These are phyloP conservation scores for Phytopythium montanum DNA, from an alignment of 352 stramenopile species.

Conservation along the genomic window DNA sequence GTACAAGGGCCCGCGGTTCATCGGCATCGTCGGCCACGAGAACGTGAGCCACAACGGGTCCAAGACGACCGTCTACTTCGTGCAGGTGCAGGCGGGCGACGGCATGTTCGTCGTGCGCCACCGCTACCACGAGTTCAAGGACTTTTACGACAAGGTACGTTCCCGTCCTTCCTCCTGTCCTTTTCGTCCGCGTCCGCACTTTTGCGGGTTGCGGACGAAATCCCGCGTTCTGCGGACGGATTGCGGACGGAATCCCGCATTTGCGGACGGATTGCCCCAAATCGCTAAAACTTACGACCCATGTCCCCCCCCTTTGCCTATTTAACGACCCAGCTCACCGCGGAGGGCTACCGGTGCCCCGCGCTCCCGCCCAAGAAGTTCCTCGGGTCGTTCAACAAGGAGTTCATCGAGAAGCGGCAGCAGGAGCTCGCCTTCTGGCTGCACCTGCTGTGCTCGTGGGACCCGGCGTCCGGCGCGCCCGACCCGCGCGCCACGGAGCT, in stretches of 20 bases:
- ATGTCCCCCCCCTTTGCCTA: conserved; percentile 35
- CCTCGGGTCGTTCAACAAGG: conserved; percentile 85
- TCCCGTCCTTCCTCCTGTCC: too few relatives aligned
- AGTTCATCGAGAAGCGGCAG: conserved; percentile 89
- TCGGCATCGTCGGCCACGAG: conserved; percentile 85
- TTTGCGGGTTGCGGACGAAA: too few relatives aligned
- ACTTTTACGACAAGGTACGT: conserved; percentile 81
- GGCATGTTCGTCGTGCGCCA: conserved; percentile 81
- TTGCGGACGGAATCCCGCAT: too few relatives aligned
- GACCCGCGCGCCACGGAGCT: conserved; percentile 70
- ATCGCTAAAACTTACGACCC: neutral
- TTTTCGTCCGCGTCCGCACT: too few relatives aligned
- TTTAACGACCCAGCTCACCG: conserved; percentile 69
- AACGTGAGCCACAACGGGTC: conserved; percentile 84
- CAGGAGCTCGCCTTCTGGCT: conserved; percentile 87
- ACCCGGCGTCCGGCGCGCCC: conserved; percentile 49
- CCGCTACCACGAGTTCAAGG: conserved; percentile 88
- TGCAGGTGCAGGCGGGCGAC: conserved; percentile 73
- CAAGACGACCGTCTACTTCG: conserved; percentile 86
- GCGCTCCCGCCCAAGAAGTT: conserved; percentile 88
- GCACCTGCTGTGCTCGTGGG: conserved; percentile 74
- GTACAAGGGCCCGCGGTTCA: conserved; percentile 69
- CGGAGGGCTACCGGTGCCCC: conserved; percentile 73
- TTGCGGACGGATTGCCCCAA: neutral
- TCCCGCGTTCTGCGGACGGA: too few relatives aligned